Base-by-base conservation (phyloP, 2,329 filamentous ascomycete genomes). In the Epichloe scottii region DNA sequence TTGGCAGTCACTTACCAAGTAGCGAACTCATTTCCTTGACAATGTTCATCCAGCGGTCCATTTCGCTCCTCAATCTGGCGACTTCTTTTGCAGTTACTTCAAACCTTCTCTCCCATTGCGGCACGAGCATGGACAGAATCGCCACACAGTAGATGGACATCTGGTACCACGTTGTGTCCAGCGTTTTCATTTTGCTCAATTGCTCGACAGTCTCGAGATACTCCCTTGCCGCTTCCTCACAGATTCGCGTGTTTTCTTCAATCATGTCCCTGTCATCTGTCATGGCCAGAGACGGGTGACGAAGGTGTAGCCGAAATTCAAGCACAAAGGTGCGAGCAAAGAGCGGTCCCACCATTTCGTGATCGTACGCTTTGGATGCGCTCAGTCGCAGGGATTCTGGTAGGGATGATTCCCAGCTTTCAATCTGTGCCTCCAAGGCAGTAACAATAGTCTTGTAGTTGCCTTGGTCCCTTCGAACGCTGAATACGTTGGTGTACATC, bases 131-230 rank as follows among this genome's bases (percentile, higher is more conserved):
- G 0, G 84, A 85, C 58, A 89, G 87, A 51, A 87, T 82, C 26
- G 84, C 84, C 42, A 84, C 80, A 12, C 87, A 74, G 60, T 87
- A 88, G 5, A 87, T 76, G 0, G 85, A 82, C 46, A 81, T 75
- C 46, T 84, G 83, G 58, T 87, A 85, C 85, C 86, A 90, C 1
- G 85, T 88, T 1, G 84, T 87, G 60, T 91, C 87, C 4, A 90
- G 68, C 43, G 80, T 81, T 60, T 84, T 86, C 52, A 82, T 71
- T 57, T 74, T 75, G 52, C 79, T 76, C 46, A 90, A 66, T 49
- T 79, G 71, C 21, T 73, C 71, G 5, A 82, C 78, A 26, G 76
- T 73, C 21, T 72, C 70, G 3, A 90, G 70, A 66, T 89, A 79
- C 54, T 82, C 76, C 45, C 77, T 74, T 5, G 84, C 77, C 10